These are phyloP conservation scores for Leptographium wingfieldii DNA, from an alignment of 2,329 filamentous ascomycete species.

Conservation along the genomic window DNA sequence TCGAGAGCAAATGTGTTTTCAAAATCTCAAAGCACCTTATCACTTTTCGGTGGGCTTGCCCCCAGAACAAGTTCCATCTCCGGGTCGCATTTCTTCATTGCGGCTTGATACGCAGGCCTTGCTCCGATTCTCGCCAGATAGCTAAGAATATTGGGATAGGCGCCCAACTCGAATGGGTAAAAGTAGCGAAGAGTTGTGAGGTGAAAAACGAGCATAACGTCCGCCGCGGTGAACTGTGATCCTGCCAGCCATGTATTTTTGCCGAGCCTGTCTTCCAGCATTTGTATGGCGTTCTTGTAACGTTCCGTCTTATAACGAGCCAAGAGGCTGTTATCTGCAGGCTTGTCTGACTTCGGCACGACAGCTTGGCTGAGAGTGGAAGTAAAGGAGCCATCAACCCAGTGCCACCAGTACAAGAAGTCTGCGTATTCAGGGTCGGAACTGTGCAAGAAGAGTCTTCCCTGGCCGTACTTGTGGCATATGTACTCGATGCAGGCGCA, in stretches of 20 bases:
- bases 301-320: slow-evolving; percentile 14
- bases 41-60: slow-evolving; percentile 12
- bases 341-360: slow-evolving; percentile 9
- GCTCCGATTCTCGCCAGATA: slow-evolving; percentile 32
- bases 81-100: slow-evolving; percentile 37
- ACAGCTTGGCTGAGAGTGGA: slow-evolving; percentile 26
- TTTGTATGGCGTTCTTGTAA: slow-evolving; percentile 24
- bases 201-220: slow-evolving; percentile 49
- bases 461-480: slow-evolving; percentile 35
- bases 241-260: slow-evolving; percentile 44
- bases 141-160: slow-evolving; percentile 28
- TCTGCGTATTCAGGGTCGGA: slow-evolving; percentile 38
- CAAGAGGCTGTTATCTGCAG: not conserved
- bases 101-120: slow-evolving; percentile 32
- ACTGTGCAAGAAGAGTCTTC: slow-evolving; percentile 33
- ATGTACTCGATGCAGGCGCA: slow-evolving; percentile 52
- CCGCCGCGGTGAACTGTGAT: slow-evolving; percentile 48
- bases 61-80: slow-evolving; percentile 24
- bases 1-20: not conserved
- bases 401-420: slow-evolving; percentile 56
- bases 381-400: slow-evolving; percentile 32
- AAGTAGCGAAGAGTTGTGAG: slow-evolving; percentile 50
- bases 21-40: not conserved
- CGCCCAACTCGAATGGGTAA: slow-evolving; percentile 26
- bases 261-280: slow-evolving; percentile 35